Base-by-base conservation (phyloP, 306 rosid species). In the Begonia loranthoides region DNA sequence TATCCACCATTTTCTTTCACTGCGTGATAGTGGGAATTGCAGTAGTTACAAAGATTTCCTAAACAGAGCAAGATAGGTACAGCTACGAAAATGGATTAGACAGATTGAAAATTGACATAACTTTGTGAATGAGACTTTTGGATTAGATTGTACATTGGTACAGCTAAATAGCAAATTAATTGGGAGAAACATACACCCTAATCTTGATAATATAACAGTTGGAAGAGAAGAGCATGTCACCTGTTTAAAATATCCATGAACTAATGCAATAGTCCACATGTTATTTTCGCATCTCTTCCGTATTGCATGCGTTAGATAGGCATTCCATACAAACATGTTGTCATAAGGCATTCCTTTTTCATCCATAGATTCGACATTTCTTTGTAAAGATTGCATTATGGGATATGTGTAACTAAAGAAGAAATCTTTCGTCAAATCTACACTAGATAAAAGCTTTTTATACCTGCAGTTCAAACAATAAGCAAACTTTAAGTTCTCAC, bases 171-270 rank as follows among this genome's bases (percentile, higher is more conserved):
- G 15, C 45, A 12, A 28, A 12, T 12, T 57, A 24, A 2, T n/a
- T 15, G 7, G 21, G 12, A 28, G 15, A 57, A 57, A 33, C 34
- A 33, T 46, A 9, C 34, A 58, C 21, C 22, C 24, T 1, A 12
- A 9, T 38, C 47, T 46, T 9, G 63, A 13, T 43, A 43, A 13
- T 47, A 49, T 14, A 16, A 12, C 17, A 41, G 14, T 36, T 36
- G 49, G 28, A 38, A 33, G 50, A 45, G 56, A 59, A 41, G 57
- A 66, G 50, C 34, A 40, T 65, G n/a, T 66, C 15, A 77, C 95
- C 89, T 82, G 97, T 79, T 79, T 79, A 74, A 89, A 89, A 76
- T 85, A 79, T 19, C 97, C 97, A 57, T 90, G 97, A 66, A 90
- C 97, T 63, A 90, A 73, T 49, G 97, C 86, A 67, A 90, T 80